Conservation (phyloP, 345 rosid genomes). For the Melastoma malabathricum region DNA sequence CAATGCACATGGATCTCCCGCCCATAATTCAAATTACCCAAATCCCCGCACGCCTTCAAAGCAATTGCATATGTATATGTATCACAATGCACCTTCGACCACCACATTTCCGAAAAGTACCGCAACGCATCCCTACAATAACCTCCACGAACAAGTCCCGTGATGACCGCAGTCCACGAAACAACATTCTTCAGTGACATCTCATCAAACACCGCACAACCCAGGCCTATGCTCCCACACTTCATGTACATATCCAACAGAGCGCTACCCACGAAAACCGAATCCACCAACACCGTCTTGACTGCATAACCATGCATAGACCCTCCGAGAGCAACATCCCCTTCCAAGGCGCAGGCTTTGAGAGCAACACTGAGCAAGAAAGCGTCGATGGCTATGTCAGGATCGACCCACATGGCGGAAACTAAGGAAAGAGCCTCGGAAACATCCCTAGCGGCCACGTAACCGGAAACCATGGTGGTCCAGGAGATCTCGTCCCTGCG, state of each 20-base stretch:
- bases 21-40: constrained; percentile 43
- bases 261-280: constrained; percentile 65
- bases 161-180: constrained; percentile 78
- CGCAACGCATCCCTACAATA: constrained; percentile 33
- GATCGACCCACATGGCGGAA: constrained; percentile 45
- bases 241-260: constrained; percentile 61
- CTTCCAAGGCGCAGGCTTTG: constrained; percentile 48
- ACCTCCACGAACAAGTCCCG: constrained; percentile 60
- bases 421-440: constrained; percentile 52
- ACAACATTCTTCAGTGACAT: constrained; percentile 58
- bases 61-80: constrained; percentile 47
- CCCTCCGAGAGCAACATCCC: constrained; percentile 38
- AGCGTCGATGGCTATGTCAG: constrained; percentile 38
- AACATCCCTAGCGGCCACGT: constrained; percentile 29
- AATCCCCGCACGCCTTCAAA: constrained; percentile 72
- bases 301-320: constrained; percentile 49
- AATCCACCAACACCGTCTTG: constrained; percentile 36
- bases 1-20: constrained; percentile 60
- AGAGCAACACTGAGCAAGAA: constrained; percentile 55
- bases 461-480: constrained; percentile 67
- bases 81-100: constrained; percentile 33
- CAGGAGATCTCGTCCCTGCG: constrained; percentile 56
- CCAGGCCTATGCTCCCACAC: constrained; percentile 27
- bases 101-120: constrained; percentile 55
- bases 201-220: constrained; percentile 48